Evolutionary conservation across 441 rosid genomes (phyloP).

Genomic region (Eutrema salsugineum): DNA sequence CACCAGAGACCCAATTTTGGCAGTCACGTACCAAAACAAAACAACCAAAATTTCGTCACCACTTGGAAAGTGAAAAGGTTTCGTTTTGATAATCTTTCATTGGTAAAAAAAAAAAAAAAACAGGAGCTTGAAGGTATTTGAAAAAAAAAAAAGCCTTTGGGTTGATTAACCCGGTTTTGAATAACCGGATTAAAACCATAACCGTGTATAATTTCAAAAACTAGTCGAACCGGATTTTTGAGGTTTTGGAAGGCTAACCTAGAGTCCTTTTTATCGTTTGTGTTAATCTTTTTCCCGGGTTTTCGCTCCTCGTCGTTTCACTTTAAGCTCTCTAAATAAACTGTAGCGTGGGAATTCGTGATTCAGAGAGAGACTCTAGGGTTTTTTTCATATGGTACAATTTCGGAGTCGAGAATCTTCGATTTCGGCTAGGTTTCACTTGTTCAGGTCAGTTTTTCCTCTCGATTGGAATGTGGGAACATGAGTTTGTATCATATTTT

Average conservation of each 20-base stretch:
- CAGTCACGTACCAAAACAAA: background rate
- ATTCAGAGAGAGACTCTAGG: background rate
- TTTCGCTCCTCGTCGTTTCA: conserved; percentile 17
- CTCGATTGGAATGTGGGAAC: background rate
- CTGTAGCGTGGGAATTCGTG: background rate
- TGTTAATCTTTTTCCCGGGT: conserved; percentile 21
- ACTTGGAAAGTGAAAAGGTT: background rate
- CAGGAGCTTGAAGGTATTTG: background rate
- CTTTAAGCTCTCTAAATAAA: background rate
- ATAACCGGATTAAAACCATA: background rate
- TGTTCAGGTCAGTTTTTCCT: conserved; percentile 9
- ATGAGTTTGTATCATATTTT: background rate
- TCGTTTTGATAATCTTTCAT: background rate
- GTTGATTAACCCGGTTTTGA: background rate
- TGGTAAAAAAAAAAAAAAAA: too few relatives aligned
- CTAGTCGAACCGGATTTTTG: background rate
- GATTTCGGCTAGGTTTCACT: background rate
- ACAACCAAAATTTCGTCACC: background rate
- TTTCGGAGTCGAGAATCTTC: background rate
- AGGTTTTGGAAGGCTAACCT: background rate
- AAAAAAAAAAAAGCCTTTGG: background rate
- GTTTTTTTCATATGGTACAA: background rate
- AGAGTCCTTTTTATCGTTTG: background rate
- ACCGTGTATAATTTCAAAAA: background rate
- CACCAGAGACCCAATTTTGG: background rate